A percentile compares a stretch with the other conserved stretches of the same genome.
Conservation (phyloP, 495 filamentous ascomycete species). For the Neurospora tetrasperma region DNA sequence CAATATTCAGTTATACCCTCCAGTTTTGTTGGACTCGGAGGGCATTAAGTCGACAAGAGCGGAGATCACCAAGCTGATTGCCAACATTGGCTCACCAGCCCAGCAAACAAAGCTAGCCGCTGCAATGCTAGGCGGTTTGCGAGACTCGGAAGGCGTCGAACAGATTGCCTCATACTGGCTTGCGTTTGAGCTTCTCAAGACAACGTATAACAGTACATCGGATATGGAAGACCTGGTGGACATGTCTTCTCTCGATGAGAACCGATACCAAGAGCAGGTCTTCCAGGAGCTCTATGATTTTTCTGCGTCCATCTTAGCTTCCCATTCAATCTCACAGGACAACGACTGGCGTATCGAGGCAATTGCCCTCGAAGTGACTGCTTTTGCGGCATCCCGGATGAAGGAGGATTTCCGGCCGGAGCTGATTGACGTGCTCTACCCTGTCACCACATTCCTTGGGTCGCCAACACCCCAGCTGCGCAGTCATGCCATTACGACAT, state of each 20-base stretch:
- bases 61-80: constrained; percentile 37
- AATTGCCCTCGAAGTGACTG: constrained; percentile 63
- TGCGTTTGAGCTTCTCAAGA: constrained; percentile 56
- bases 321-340: constrained; percentile 35
- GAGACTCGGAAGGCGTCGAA: constrained; percentile 42
- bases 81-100: constrained; percentile 31
- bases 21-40: constrained; percentile 52
- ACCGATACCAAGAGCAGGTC: constrained; percentile 40
- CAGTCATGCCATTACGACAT: constrained; percentile 70
- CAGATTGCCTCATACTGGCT: constrained; percentile 75
- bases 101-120: constrained; percentile 41
- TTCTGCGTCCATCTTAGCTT: constrained; percentile 53
- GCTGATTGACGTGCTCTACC: constrained; percentile 85
- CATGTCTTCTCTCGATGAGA: constrained; percentile 28
- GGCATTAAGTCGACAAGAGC: constrained; percentile 54
- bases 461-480: constrained; percentile 58
- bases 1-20: constrained; percentile 38
- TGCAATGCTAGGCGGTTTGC: constrained; percentile 48
- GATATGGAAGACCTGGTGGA: constrained; percentile 60
- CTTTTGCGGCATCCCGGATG: constrained; percentile 58
- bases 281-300: constrained; percentile 74
- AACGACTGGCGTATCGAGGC: constrained; percentile 61
- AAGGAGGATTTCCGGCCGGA: constrained; percentile 66
- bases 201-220: constrained; percentile 36
- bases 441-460: constrained; percentile 75